These are phyloP conservation scores for Taphrina confusa DNA, from an alignment of 1,139 yeast species.

Conservation along the genomic window DNA sequence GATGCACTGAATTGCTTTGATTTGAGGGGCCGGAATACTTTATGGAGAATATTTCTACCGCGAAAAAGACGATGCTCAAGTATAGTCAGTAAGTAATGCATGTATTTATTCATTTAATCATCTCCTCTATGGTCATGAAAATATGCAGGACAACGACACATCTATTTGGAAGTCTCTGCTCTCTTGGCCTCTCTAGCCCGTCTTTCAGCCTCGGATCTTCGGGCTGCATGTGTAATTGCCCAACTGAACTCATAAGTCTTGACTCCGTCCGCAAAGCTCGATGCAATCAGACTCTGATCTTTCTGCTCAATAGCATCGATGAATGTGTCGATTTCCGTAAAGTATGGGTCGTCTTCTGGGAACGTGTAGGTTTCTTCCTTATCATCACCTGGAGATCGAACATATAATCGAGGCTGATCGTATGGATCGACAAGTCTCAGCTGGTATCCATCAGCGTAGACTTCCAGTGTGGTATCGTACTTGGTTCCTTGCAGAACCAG, in stretches of 20 bases:
- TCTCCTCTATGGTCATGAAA: neutral
- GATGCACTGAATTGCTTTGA: too few relatives aligned
- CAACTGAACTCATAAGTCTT: conserved; percentile 37
- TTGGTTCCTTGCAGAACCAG: conserved; percentile 41
- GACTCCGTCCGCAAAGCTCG: conserved; percentile 36
- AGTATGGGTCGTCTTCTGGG: conserved; percentile 38
- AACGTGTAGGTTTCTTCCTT: conserved; percentile 34
- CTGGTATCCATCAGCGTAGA: conserved; percentile 42
- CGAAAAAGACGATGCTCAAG: too few relatives aligned
- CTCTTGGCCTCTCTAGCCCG: conserved; percentile 5
- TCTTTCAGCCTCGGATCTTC: conserved; percentile 10
- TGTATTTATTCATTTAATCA: neutral
- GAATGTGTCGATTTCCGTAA: conserved; percentile 35
- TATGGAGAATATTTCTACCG: too few relatives aligned
- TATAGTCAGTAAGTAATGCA: too few relatives aligned
- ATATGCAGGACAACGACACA: too few relatives aligned
- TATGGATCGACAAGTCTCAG: conserved; percentile 41
- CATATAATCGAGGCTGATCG: conserved; percentile 40
- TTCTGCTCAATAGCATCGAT: conserved; percentile 37
- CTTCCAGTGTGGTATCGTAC: conserved; percentile 41
- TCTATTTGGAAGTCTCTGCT: neutral
- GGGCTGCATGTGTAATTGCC: conserved; percentile 35
- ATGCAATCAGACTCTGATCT: conserved; percentile 29
- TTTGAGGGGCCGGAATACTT: too few relatives aligned
- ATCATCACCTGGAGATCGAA: conserved; percentile 39